Percentiles rank a stretch among this genome's conserved stretches.
These are phyloP conservation scores for Trichoderma virens DNA, from an alignment of 495 filamentous ascomycete species.

Conservation along the genomic window DNA sequence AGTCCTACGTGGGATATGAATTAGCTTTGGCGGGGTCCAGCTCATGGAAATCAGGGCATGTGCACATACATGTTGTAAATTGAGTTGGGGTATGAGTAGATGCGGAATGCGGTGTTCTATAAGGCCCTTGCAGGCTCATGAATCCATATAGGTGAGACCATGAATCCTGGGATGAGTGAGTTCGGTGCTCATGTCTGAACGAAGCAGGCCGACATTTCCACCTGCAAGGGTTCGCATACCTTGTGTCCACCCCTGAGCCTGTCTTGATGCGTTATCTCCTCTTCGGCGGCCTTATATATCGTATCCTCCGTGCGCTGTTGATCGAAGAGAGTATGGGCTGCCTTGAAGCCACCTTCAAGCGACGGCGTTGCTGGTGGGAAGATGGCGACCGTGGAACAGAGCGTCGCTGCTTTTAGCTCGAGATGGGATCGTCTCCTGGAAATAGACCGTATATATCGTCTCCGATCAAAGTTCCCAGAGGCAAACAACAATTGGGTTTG, in stretches of 20 bases:
- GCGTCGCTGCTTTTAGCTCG: conserved; percentile 3
- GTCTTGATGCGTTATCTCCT: background rate
- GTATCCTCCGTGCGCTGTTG: background rate
- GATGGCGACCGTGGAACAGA: background rate
- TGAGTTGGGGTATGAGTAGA: background rate
- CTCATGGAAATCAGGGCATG: background rate
- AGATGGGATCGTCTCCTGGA: background rate
- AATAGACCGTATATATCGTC: too few relatives aligned
- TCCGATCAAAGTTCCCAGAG: background rate
- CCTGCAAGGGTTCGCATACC: background rate
- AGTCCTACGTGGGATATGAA: conserved; percentile 48
- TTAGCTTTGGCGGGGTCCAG: background rate
- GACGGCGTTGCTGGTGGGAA: background rate
- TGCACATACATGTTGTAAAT: background rate
- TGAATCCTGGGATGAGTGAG: background rate
- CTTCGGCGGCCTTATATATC: background rate
- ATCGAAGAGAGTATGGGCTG: background rate
- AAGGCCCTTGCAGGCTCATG: conserved; percentile 3
- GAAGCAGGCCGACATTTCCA: background rate
- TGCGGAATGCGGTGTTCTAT: background rate
- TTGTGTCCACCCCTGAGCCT: background rate
- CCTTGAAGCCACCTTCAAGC: background rate
- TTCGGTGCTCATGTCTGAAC: background rate
- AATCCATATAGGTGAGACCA: background rate
- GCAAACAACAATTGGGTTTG: background rate